Base-by-base conservation (phyloP, 306 rosid genomes). In the Cucurbita ficifolia region DNA sequence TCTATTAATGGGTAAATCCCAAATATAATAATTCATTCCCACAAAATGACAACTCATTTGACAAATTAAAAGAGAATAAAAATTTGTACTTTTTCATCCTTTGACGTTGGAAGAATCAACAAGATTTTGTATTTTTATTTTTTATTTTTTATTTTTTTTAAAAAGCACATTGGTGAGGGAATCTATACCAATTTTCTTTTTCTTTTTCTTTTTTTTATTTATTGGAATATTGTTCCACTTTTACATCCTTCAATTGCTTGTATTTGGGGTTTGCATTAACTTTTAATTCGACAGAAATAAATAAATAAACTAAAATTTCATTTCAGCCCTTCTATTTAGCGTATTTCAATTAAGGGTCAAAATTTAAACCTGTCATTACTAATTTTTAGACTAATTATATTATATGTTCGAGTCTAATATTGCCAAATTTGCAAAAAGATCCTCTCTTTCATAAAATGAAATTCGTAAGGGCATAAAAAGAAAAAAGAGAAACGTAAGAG, bases 11-110 rank as follows among this genome's bases (percentile, higher is more conserved):
- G 39, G 16, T 56, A 57, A 57, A 57, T 24, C 17, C 63, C n/a
- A 21, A 57, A 29, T 9, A 33, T 13, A 33, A 35, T 60, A 62
- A 35, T 63, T 39, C 39, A 36, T 63, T 50, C 10, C 4, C 51
- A 40, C 52, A 64, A 40, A 64, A 10, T 64, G 71, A 64, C 71
- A 64, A 64, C 71, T 64, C 71, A 67, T 19, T 43, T 43, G 18
- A 19, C 11, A 67, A 43, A 21, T 43, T 43, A 19, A 12, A 67
- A 12, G 54, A 19, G 52, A 12, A 33, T 14, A 61, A 13, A 42
- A 19, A 5, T 18, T 43, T 18, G 38, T 19, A 54, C 14, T 45
- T 60, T 67, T 67, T 43, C 33, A 67, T 67, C 54, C n/a, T 67
- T 67, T 67, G 12, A 65, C 13, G 72, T 65, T 21, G 72, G 53